Evolutionary conservation across 2,329 filamentous ascomycete species (phyloP), one percentile per base, ranked within the genome.

Genomic region (Fusarium napiforme): DNA sequence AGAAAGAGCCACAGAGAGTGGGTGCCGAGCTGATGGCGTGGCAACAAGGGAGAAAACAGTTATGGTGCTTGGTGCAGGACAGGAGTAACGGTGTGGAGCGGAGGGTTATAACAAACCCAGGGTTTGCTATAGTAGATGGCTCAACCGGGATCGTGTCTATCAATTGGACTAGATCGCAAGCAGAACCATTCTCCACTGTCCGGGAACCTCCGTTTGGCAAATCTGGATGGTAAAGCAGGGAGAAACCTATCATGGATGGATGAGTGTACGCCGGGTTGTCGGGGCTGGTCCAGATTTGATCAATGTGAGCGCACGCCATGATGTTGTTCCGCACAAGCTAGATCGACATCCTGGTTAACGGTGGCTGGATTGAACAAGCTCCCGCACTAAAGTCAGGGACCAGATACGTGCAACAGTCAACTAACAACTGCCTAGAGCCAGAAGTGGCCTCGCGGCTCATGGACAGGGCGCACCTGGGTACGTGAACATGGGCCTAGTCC

Each of bases 71-170:
- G 67, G 69, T 69, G 74, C 59, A 74, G 72, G 56, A 71, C 65
- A 69, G 70, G 68, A 78, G 71, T 64, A 73, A 62, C 64, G 67
- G 64, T 69, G 75, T 73, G 66, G 74, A 72, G 75, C 69, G 73
- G 64, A 77, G 78, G 66, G 67, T 65, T 78, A 77, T 79, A 80
- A 74, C 72, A 77, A 69, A 74, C 73, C 71, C 76, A 76, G 73
- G 79, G 78, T 77, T 64, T 71, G 71, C 69, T 77, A 79, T 80
- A 80, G 71, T 70, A 75, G 77, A 78, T 74, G 73, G 74, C 62
- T 66, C 67, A 66, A 63, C 73, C 70, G 74, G 75, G 67, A 75
- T 78, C 69, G 64, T 37, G 58, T 60, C 65, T 64, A 67, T 73
- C 67, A 71, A 71, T 66, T 70, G 65, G 65, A 70, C 75, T 72